These are phyloP conservation scores for Aspergillus sp. DNA, from an alignment of 2,329 filamentous ascomycete species.

Conservation along the genomic window DNA sequence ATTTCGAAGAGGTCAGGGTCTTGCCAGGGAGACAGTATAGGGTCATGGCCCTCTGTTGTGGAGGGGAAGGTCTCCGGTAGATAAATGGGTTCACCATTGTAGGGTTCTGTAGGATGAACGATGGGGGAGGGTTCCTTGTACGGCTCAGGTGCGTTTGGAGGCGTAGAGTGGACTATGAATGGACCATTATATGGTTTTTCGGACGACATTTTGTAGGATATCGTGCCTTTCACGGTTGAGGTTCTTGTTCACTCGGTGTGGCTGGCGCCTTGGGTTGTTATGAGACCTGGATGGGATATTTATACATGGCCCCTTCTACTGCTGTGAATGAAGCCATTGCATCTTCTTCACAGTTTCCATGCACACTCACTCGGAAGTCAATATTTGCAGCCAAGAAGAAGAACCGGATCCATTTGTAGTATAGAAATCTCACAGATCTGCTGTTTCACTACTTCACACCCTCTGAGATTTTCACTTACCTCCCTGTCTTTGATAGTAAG, in stretches of 20 bases:
- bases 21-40: background rate
- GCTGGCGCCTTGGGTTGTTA: background rate
- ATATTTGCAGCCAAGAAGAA: background rate
- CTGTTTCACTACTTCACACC: too few species aligned
- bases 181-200: background rate
- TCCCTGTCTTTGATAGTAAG: background rate
- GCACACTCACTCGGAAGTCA: background rate
- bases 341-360: too few species aligned
- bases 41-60: too few species aligned
- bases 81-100: background rate
- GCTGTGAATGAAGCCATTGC: too few species aligned
- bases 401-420: too few species aligned
- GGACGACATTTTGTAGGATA: background rate
- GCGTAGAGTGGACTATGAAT: background rate
- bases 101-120: background rate
- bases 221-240: background rate
- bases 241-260: background rate
- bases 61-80: background rate
- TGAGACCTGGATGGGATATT: background rate
- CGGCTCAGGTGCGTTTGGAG: background rate
- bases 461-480: too few species aligned
- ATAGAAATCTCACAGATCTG: too few species aligned
- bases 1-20: background rate
- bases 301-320: background rate
- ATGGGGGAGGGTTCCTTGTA: background rate